These are phyloP conservation scores for Fusarium palustre DNA, from an alignment of 2,329 filamentous ascomycete genomes.

Conservation along the genomic window DNA sequence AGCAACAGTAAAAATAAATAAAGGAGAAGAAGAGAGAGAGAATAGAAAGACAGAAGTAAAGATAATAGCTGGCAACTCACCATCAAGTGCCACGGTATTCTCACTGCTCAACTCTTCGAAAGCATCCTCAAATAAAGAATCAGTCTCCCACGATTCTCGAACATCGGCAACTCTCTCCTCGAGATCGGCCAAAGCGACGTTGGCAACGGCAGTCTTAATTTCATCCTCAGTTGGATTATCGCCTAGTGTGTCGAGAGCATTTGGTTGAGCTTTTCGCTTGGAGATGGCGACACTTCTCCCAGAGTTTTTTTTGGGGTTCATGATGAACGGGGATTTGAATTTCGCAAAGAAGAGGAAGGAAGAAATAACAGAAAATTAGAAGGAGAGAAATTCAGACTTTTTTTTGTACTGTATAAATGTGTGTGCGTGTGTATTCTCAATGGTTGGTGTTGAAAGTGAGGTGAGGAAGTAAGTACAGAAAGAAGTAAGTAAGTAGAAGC, in stretches of 20 bases:
- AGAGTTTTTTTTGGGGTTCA: conserved; percentile 50
- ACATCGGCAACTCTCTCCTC: conserved; percentile 65
- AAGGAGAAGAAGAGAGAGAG: no score
- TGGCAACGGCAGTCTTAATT: conserved; percentile 52
- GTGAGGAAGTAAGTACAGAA: not conserved
- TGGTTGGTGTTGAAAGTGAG: conserved; percentile 5
- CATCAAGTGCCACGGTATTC: conserved; percentile 57
- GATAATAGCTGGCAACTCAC: conserved; percentile 51
- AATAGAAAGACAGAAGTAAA: not conserved
- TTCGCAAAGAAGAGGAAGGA: not conserved
- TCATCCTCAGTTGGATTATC: conserved; percentile 52
- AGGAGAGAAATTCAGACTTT: conserved; percentile 4
- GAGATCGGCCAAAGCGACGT: conserved; percentile 57
- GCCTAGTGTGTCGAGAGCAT: conserved; percentile 53
- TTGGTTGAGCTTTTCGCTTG: conserved; percentile 51
- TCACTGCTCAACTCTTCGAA: conserved; percentile 70
- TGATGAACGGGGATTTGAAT: conserved; percentile 16
- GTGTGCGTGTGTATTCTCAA: not conserved
- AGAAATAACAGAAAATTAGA: not conserved
- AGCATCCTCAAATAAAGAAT: conserved; percentile 72
- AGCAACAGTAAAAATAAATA: conserved; percentile 1
- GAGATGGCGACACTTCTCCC: conserved; percentile 50
- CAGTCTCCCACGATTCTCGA: conserved; percentile 70
- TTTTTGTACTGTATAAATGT: not conserved
- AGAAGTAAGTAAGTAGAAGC: conserved; percentile 1